Evolutionary conservation across 75 land plant species (phyloP).

Genomic region (Selaginella tamariscina): DNA sequence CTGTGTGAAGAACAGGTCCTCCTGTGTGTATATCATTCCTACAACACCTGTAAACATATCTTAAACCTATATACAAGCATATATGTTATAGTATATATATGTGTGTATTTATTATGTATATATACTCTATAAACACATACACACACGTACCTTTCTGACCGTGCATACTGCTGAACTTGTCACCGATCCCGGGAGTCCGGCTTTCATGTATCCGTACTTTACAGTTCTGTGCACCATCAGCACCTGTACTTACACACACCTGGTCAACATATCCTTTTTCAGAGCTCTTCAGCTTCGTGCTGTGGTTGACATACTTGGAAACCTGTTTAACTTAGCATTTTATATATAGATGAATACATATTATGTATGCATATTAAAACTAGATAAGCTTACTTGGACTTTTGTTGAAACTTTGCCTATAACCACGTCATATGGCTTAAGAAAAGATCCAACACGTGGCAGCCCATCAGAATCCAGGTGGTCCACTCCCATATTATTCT

Average conservation of each 20-base stretch:
- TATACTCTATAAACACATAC: no score
- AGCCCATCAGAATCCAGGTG: slow-evolving; percentile 82
- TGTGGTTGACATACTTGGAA: slow-evolving; percentile 34
- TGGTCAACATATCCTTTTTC: slow-evolving; percentile 85
- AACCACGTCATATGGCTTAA: slow-evolving; percentile 54
- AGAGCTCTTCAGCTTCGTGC: slow-evolving; percentile 59
- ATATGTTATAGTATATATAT: no score
- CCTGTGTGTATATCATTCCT: slow-evolving; percentile 57
- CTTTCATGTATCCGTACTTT: slow-evolving; percentile 62
- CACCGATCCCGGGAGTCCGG: slow-evolving; percentile 63
- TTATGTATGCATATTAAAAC: no score
- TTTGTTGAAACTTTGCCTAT: slow-evolving; percentile 67
- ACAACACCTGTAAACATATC: no score
- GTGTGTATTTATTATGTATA: no score
- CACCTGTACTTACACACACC: slow-evolving; percentile 69
- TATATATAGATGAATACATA: no score
- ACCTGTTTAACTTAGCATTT: slow-evolving; percentile 28
- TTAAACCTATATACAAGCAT: no score
- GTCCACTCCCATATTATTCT: slow-evolving; percentile 26
- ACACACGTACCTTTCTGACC: slow-evolving; percentile 98
- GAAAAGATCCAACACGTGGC: slow-evolving; percentile 52
- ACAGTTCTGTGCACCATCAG: slow-evolving; percentile 71
- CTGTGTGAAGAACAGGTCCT: slow-evolving; percentile 73
- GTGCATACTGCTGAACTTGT: slow-evolving; percentile 94
- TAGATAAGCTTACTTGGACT: no score